phyloP scores from a whole-genome alignment of 345 rosid species.

The Brassica cretica region DNA sequence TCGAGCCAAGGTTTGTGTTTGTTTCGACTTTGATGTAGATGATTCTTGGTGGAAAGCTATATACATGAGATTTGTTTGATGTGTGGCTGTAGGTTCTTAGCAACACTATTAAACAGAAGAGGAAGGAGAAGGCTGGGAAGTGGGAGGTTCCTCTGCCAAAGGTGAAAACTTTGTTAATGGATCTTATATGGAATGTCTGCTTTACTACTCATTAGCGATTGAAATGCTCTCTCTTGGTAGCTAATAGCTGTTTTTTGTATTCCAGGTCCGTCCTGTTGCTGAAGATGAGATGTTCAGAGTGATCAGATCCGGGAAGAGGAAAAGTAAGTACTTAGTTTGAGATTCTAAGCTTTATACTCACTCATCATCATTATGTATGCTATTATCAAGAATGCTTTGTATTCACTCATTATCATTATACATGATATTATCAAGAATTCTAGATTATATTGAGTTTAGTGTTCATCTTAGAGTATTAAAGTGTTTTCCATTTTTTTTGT shows the following conservation, averaged over 20 bases:
- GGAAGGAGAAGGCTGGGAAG: constrained; percentile 94
- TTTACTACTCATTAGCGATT: neutral
- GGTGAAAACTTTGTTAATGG: constrained; percentile 44
- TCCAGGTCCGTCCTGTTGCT: constrained; percentile 95
- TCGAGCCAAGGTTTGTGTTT: constrained; percentile 65
- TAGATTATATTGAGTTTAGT: no score
- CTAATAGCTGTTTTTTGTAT: no score
- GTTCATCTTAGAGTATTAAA: no score
- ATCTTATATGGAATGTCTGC: neutral
- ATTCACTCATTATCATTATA: no score
- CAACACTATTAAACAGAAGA: constrained; percentile 92
- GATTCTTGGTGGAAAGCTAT: neutral
- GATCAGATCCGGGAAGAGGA: constrained; percentile 80
- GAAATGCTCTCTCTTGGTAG: neutral
- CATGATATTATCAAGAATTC: no score
- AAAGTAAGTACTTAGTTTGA: constrained; percentile 54
- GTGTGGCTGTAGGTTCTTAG: constrained; percentile 63
- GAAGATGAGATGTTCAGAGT: constrained; percentile 99
- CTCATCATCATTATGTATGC: neutral
- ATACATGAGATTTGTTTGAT: neutral
- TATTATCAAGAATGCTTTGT: no score
- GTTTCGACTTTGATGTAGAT: neutral
- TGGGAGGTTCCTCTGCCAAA: constrained; percentile 97
- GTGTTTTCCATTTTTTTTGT: neutral
- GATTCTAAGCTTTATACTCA: neutral